phyloP scores from a whole-genome alignment of 163 green algal genomes.

The Trebouxiophyceae sp. region DNA sequence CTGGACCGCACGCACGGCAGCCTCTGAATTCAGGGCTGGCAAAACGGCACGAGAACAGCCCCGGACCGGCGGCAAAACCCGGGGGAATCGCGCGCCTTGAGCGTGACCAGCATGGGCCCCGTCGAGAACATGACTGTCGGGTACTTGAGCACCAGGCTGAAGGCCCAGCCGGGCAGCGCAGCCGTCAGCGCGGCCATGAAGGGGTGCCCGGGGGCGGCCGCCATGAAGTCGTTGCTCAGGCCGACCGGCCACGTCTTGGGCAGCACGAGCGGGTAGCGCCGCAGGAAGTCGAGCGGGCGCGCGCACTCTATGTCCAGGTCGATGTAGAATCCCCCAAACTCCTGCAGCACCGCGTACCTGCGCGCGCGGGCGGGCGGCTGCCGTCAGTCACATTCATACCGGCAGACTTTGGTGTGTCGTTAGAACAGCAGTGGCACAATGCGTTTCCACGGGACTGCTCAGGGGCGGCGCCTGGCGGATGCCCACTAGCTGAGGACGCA shows the following conservation, averaged over 20 bases:
- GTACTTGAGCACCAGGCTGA: constrained; percentile 46
- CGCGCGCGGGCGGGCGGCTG: not conserved
- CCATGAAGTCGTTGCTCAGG: constrained; percentile 51
- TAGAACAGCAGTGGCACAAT: too few species aligned
- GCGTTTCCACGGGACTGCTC: too few species aligned
- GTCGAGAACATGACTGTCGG: constrained; percentile 62
- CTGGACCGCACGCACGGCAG: too few species aligned
- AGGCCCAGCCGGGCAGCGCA: constrained; percentile 28
- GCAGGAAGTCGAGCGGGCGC: constrained; percentile 28
- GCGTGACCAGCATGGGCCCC: constrained; percentile 64
- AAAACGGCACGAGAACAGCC: too few species aligned
- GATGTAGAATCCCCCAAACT: constrained; percentile 59
- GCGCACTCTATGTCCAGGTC: constrained; percentile 46
- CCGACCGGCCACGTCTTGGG: constrained; percentile 50
- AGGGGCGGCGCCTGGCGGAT: too few species aligned
- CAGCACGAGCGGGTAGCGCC: constrained; percentile 18
- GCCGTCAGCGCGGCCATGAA: constrained; percentile 25
- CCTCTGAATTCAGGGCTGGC: too few species aligned
- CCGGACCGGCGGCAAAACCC: too few species aligned
- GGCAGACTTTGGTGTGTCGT: too few species aligned
- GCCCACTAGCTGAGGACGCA: too few species aligned
- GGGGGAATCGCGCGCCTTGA: constrained; percentile 18
- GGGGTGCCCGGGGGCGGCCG: constrained; percentile 16
- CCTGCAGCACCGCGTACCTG: constrained; percentile 39
- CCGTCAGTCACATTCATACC: not conserved